phyloP scores from a whole-genome alignment of 2,329 filamentous ascomycete genomes.

The Pyrenochaeta sp. region DNA sequence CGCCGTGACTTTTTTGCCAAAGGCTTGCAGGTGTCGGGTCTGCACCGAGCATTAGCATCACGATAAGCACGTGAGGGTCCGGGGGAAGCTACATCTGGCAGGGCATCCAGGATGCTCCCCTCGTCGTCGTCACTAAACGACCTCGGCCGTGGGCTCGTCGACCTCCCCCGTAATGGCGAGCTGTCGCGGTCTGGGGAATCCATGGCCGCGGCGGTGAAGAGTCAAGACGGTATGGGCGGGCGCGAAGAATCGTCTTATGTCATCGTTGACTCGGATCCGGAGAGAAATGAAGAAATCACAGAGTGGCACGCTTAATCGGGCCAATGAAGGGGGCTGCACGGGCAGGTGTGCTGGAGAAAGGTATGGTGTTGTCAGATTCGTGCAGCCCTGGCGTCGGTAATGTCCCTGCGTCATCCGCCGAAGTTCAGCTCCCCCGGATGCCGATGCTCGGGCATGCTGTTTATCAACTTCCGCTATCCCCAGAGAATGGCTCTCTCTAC shows the following conservation, averaged over 20 bases:
- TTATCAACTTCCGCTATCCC: conserved; percentile 1
- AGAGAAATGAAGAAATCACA: neutral
- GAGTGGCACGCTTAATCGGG: too few relatives aligned
- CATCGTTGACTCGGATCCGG: conserved; percentile 2
- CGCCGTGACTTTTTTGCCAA: conserved; percentile 91
- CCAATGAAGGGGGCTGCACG: conserved; percentile 9
- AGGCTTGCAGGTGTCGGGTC: conserved; percentile 89
- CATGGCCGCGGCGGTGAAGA: conserved; percentile 29
- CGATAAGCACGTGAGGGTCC: neutral
- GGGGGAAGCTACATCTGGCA: conserved; percentile 38
- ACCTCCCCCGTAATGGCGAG: conserved; percentile 39
- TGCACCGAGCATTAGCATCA: conserved; percentile 50
- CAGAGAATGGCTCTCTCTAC: conserved; percentile 15
- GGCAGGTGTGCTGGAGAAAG: conserved; percentile 2
- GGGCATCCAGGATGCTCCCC: conserved; percentile 38
- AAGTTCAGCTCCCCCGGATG: conserved; percentile 6
- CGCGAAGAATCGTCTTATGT: conserved; percentile 1
- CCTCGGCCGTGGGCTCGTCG: conserved; percentile 40
- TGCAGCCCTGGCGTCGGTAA: conserved; percentile 16
- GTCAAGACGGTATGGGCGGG: neutral
- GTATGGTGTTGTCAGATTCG: conserved; percentile 11
- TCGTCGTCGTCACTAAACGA: conserved; percentile 38
- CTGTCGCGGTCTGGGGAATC: conserved; percentile 34
- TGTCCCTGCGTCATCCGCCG: conserved; percentile 31
- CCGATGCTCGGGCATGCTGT: conserved; percentile 16